Evolutionary conservation across 192 early-diverging fungal genomes (phyloP), one percentile per base, ranked within the genome.

Genomic region (Backusella westeae): DNA sequence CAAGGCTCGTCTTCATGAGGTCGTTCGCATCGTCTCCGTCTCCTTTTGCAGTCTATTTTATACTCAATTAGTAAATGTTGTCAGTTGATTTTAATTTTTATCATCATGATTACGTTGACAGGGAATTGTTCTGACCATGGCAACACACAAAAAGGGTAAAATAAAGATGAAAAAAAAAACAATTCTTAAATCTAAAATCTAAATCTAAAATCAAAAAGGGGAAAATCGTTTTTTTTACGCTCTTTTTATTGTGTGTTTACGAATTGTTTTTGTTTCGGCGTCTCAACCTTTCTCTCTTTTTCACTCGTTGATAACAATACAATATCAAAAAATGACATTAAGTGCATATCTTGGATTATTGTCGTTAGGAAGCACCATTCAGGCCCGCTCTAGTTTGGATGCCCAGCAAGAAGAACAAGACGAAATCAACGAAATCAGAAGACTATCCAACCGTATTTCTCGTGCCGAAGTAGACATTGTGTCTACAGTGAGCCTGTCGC

Each of bases 261-360:
- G 10, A 39, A 39, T 39, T 39, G 38, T 12, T 39, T 39, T 39
- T 39, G 38, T 39, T 46, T 71, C 21, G n/a, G 35, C 21, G 19
- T 63, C 26, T 63, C 9, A 29, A 23, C 56, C 9, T 63, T 1
- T 26, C 12, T 63, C 1, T 26, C 19, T 53, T 2, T 49, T 49
- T 17, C 42, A 39, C 38, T 17, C 4, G 15, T 21, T 49, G n/a
- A 19, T n/a, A 44, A 2, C 14, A 49, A 49, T 49, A 49, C 4
- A 44, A 44, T 44, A 49, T 38, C 19, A 34, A n/a, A 67, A 68
- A 39, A 74, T 74, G 72, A 75, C 65, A 1, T 42, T 75, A 6
- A 75, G 36, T 34, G 74, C 74, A 14, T 75, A 67, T 21, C 63
- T 75, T 21, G 41, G 65, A 1, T 15, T 75, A 32, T 41, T 75